phyloP scores from a whole-genome alignment of 2,329 filamentous ascomycete genomes.

The Cladosporium halotolerans region DNA sequence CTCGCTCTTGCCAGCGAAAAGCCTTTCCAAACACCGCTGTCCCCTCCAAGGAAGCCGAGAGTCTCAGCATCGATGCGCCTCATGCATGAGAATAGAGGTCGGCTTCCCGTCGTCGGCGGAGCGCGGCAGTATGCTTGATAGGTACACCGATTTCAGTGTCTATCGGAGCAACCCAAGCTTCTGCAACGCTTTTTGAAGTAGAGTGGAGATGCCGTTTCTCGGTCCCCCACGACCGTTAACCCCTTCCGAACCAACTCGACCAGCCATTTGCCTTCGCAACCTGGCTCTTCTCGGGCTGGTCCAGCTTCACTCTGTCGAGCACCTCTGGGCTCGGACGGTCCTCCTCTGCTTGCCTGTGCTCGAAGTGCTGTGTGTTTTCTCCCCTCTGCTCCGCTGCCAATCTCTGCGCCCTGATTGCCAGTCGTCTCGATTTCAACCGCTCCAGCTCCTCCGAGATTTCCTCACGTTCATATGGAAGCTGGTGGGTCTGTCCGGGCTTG shows the following conservation, averaged over 20 bases:
- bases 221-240: neutral
- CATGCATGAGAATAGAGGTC: too few relatives aligned
- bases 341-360: conserved; percentile 19
- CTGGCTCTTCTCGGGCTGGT: conserved; percentile 19
- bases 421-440: conserved; percentile 52
- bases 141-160: neutral
- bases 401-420: conserved; percentile 44
- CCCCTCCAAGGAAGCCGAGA: too few relatives aligned
- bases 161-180: neutral
- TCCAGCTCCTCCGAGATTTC: conserved; percentile 79
- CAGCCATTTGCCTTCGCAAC: conserved; percentile 15
- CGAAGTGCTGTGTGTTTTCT: conserved; percentile 19
- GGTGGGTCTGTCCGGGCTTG: conserved; percentile 67
- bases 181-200: neutral
- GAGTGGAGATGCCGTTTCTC: neutral
- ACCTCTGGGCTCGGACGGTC: conserved; percentile 20
- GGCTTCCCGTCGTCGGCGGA: too few relatives aligned
- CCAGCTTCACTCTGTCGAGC: conserved; percentile 21
- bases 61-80: too few relatives aligned
- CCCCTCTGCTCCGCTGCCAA: conserved; percentile 36
- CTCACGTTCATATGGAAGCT: conserved; percentile 68
- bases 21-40: too few relatives aligned
- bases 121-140: too few relatives aligned
- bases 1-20: too few relatives aligned
- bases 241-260: conserved; percentile 15